A percentile compares a stretch with the other conserved stretches of the same genome.
Evolutionary conservation across 768 basidiomycete species (phyloP).

Genomic region (Melanogaster broomeanus): DNA sequence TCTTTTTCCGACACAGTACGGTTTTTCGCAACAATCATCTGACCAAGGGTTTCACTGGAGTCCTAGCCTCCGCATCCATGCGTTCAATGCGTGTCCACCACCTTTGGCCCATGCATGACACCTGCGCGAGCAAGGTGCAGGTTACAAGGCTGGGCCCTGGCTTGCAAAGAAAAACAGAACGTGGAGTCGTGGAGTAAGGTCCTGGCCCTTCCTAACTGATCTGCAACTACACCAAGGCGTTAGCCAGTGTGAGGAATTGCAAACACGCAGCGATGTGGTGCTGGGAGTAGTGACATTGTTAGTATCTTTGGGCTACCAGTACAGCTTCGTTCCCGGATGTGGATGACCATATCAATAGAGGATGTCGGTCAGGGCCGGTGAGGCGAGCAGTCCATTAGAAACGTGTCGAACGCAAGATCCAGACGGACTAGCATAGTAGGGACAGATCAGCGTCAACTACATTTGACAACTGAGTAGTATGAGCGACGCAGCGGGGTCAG

Average conservation of each 20-base stretch:
- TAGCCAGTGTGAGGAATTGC: no score
- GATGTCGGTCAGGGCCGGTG: constrained; percentile 3
- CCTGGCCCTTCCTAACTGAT: constrained; percentile 43
- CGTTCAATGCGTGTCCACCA: constrained; percentile 59
- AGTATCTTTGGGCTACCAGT: constrained; percentile 44
- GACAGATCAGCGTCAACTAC: constrained; percentile 2
- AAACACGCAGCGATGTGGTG: constrained; percentile 48
- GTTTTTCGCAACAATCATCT: no score
- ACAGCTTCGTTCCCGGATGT: constrained; percentile 30
- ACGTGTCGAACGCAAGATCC: constrained; percentile 5
- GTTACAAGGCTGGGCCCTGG: no score
- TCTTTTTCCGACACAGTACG: no score
- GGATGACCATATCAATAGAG: constrained; percentile 8
- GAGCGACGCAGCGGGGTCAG: background rate
- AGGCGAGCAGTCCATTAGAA: constrained; percentile 3
- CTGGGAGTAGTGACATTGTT: constrained; percentile 53
- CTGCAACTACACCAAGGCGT: constrained; percentile 52
- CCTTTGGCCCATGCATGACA: constrained; percentile 51
- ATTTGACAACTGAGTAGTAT: background rate
- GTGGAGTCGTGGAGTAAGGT: no score
- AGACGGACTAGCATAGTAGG: constrained; percentile 15
- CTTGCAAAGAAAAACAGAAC: no score
- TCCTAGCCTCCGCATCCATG: no score
- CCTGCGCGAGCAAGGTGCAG: background rate
- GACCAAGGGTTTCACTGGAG: no score